Evolutionary conservation across 1,284 basidiomycete species (phyloP).

Genomic region (Heliocybe sulcata): DNA sequence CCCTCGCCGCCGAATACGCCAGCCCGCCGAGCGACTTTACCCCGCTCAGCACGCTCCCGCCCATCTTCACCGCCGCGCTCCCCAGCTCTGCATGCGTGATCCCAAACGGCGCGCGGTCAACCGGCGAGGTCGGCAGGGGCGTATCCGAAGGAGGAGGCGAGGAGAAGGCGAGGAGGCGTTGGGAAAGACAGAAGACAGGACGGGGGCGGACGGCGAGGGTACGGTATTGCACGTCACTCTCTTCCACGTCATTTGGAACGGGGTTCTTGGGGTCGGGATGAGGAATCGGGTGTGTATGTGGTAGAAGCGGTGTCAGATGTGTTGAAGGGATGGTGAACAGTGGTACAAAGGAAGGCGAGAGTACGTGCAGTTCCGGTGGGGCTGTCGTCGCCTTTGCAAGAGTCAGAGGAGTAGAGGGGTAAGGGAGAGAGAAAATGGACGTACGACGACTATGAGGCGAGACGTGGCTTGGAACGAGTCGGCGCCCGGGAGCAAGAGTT

Average conservation of each 20-base stretch:
- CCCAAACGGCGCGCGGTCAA: constrained; percentile 9
- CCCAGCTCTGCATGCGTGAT: constrained; percentile 41
- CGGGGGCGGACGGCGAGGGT: constrained; percentile 18
- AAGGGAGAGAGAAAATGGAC: constrained; percentile 17
- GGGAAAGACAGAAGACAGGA: constrained; percentile 53
- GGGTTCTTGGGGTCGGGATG: constrained; percentile 23
- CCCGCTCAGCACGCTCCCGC: constrained; percentile 54
- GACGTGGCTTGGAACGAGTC: constrained; percentile 41
- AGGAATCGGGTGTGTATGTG: constrained; percentile 17
- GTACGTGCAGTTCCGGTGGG: constrained; percentile 49
- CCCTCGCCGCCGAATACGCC: constrained; percentile 45
- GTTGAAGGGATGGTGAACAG: constrained; percentile 43
- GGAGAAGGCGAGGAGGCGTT: constrained; percentile 57
- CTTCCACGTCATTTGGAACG: constrained; percentile 4
- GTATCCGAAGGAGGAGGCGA: constrained; percentile 30
- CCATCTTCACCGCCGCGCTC: constrained; percentile 47
- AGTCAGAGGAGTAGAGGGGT: constrained; percentile 4
- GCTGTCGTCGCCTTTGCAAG: constrained; percentile 43
- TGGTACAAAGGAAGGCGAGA: constrained; percentile 47
- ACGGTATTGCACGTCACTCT: constrained; percentile 26
- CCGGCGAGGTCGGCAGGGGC: constrained; percentile 15
- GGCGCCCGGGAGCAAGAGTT: constrained; percentile 34
- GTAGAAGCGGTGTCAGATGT: constrained; percentile 33
- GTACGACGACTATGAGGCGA: constrained; percentile 51
- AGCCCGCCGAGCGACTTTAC: constrained; percentile 60